Evolutionary conservation across 2,329 filamentous ascomycete species (phyloP).

Genomic region (Calonectria ilicicola): DNA sequence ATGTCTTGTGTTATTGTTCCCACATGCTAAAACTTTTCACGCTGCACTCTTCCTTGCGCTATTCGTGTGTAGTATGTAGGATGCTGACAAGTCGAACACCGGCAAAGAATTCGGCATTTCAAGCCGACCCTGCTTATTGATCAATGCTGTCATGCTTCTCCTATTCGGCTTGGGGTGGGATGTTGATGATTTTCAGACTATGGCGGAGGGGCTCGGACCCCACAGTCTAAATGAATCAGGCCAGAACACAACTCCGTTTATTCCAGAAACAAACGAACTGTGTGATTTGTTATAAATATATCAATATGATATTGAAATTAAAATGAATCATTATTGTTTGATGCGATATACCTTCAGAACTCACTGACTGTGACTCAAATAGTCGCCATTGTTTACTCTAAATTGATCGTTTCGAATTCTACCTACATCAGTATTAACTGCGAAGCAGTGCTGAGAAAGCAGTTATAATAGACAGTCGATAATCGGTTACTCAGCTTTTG

Average conservation of each 20-base stretch:
- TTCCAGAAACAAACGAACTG: background rate
- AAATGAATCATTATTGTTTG: too few species aligned
- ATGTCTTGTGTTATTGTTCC: background rate
- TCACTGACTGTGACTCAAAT: too few species aligned
- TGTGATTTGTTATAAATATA: background rate
- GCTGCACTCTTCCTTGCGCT: background rate
- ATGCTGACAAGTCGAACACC: background rate
- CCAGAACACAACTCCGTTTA: background rate
- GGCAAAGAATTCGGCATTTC: background rate
- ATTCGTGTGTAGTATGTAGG: background rate
- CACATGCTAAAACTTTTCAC: background rate
- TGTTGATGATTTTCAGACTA: background rate
- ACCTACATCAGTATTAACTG: background rate
- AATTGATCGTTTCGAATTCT: background rate
- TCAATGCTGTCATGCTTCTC: background rate
- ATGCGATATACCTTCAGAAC: too few species aligned
- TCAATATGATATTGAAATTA: background rate
- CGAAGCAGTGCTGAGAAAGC: too few species aligned
- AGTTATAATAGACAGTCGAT: too few species aligned
- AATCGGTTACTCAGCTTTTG: too few species aligned
- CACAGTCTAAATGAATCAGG: background rate
- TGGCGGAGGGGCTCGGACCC: background rate
- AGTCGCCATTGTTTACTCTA: too few species aligned
- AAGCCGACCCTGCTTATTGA: background rate
- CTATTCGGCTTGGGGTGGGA: background rate